Conservation (phyloP, 2,329 filamentous ascomycete species). For the Aschersonia sp. region DNA sequence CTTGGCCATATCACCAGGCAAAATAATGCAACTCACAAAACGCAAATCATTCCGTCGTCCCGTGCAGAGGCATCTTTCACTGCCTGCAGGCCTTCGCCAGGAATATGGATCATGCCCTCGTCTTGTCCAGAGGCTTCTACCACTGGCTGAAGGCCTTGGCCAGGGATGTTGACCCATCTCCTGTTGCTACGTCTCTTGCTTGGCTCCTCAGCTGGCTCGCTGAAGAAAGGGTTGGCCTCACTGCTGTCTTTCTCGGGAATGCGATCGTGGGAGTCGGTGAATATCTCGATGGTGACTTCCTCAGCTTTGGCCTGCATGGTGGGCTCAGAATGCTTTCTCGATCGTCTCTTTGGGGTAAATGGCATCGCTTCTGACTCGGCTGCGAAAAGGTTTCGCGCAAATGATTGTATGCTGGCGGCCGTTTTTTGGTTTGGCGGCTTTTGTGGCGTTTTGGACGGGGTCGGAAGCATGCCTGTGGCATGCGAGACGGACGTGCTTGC, state of each 20-base stretch:
- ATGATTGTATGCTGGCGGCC: slow-evolving; percentile 33
- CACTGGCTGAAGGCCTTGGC: slow-evolving; percentile 8
- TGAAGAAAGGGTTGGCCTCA: no score
- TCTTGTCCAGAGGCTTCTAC: slow-evolving; percentile 4
- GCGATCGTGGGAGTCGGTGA: no score
- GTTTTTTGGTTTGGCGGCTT: slow-evolving; percentile 42
- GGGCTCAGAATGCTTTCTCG: slow-evolving; percentile 41
- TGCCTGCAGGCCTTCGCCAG: slow-evolving; percentile 41
- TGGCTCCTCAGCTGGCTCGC: no score
- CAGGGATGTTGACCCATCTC: no score
- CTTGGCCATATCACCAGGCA: neutral
- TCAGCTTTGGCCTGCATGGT: slow-evolving; percentile 41
- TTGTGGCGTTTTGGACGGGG: slow-evolving; percentile 63
- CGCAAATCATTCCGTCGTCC: slow-evolving; percentile 59
- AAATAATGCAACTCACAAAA: slow-evolving; percentile 48
- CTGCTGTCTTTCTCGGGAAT: no score
- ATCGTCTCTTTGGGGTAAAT: slow-evolving; percentile 39
- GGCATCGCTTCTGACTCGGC: slow-evolving; percentile 42
- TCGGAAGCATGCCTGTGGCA: slow-evolving; percentile 49
- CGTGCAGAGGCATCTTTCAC: slow-evolving; percentile 50
- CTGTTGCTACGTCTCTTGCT: no score
- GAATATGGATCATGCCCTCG: slow-evolving; percentile 23
- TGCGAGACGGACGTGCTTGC: slow-evolving; percentile 15
- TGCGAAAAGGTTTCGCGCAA: slow-evolving; percentile 50
- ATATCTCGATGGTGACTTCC: slow-evolving; percentile 16